Evolutionary conservation across 78 protist species (phyloP), one percentile per base, ranked within the genome.

Genomic region (Tieghemostelium lacteum): DNA sequence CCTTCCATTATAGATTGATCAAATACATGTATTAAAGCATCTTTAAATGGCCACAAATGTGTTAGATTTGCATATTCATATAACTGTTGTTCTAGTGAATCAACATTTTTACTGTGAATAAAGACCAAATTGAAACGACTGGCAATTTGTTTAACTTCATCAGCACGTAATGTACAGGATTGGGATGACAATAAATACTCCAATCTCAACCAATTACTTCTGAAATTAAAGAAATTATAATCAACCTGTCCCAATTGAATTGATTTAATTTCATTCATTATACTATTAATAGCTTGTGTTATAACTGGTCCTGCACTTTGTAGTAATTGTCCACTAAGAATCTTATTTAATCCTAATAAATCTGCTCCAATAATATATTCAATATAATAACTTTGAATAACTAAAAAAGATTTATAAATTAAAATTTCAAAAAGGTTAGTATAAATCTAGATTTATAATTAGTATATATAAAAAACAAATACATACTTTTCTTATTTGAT

Each of bases 351-450:
- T n/a, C 91, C 91, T 42, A 83, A 69, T 57, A 57, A 39, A 69
- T 83, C 91, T 39, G 91, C 91, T 24, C 93, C 93, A 34, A 71
- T 40, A 29, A 88, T 69, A 55, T 88, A 88, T 75, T 88, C 93
- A 33, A 88, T 28, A 75, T 88, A 88, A 66, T 88, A 88, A 63
- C 65, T 88, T 63, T 88, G 93, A 63, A 88, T 88, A 31, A 67
- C 93, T 83, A 19, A 29, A 60, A 57, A 17, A 49, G 6, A 69
- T 42, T 24, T 34, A 28, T 28, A 2, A 69, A 29, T 1, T 17
- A 45, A n/a, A 69, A 49, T 7, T 19, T 19, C 8, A 57, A 57
- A 14, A 19, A 19, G 37, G 33, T 64, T 64, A 64, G 22, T 36
- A 3, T 20, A 61, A 61, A 31, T n/a, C 10, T 10, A 36, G 1